A percentile compares a stretch with the other conserved stretches of the same genome.
Evolutionary conservation across 2,329 filamentous ascomycete genomes (phyloP).

Genomic region (Aspergillus luchuensis): DNA sequence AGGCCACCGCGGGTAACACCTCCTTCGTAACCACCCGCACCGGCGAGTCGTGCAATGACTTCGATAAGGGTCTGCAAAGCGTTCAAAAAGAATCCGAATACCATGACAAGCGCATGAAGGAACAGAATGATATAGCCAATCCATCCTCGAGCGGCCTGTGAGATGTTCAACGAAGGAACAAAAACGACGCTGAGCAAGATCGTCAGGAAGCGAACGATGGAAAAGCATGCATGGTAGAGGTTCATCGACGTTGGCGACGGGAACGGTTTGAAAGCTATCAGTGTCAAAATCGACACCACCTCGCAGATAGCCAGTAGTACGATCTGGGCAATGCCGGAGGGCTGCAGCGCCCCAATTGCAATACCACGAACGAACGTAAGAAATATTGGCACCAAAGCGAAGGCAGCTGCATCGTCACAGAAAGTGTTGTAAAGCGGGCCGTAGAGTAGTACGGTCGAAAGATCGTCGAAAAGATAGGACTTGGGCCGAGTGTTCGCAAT

Average conservation of each 20-base stretch:
- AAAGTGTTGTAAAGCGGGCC: conserved; percentile 97
- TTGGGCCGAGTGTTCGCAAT: conserved; percentile 80
- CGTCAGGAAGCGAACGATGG: conserved; percentile 72
- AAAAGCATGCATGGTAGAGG: conserved; percentile 85
- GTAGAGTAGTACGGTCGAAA: conserved; percentile 84
- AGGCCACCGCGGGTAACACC: conserved; percentile 76
- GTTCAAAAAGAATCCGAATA: conserved; percentile 93
- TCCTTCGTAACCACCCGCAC: conserved; percentile 75
- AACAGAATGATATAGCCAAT: conserved; percentile 89
- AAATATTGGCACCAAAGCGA: conserved; percentile 82
- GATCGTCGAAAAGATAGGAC: conserved; percentile 87
- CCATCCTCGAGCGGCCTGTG: conserved; percentile 83
- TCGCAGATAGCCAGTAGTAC: conserved; percentile 92
- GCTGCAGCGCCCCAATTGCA: conserved; percentile 88
- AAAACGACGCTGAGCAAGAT: conserved; percentile 80
- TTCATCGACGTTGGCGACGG: conserved; percentile 95
- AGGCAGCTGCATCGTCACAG: conserved; percentile 87
- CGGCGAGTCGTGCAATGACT: conserved; percentile 77
- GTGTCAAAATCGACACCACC: conserved; percentile 81
- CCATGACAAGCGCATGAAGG: conserved; percentile 78
- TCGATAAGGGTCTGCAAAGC: conserved; percentile 88
- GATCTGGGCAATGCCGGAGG: conserved; percentile 89
- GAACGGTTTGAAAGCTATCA: conserved; percentile 89
- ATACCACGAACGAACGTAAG: conserved; percentile 84
- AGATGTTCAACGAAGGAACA: conserved; percentile 76